These are phyloP conservation scores for Syncephalis plumigaleata DNA, from an alignment of 371 early-diverging fungal genomes.

Conservation along the genomic window DNA sequence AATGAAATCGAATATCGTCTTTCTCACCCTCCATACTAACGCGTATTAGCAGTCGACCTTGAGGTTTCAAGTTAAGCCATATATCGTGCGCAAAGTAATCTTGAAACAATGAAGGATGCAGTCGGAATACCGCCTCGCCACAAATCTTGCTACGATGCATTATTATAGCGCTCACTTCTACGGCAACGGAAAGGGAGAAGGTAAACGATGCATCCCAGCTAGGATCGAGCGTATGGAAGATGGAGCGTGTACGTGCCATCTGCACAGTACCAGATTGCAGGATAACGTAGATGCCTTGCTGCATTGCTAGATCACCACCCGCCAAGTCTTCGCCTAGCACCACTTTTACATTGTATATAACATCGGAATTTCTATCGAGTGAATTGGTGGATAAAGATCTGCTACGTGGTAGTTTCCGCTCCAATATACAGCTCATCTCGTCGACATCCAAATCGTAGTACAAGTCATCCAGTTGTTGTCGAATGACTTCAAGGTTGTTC, in stretches of 20 bases:
- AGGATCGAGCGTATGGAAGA: constrained; percentile 59
- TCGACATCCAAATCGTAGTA: constrained; percentile 48
- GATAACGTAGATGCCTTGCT: constrained; percentile 55
- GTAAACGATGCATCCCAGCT: constrained; percentile 87
- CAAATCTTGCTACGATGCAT: constrained; percentile 63
- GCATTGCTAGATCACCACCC: constrained; percentile 27
- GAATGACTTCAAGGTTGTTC: constrained; percentile 46
- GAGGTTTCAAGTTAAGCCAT: constrained; percentile 63
- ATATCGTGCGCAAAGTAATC: constrained; percentile 69
- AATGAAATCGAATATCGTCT: constrained; percentile 86
- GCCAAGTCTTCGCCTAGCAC: constrained; percentile 31
- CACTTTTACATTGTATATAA: constrained; percentile 19
- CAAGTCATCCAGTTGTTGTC: constrained; percentile 32
- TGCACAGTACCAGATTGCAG: constrained; percentile 30
- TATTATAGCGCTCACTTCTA: constrained; percentile 45
- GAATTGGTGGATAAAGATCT: not conserved
- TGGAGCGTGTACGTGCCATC: constrained; percentile 38
- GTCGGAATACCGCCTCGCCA: constrained; percentile 43
- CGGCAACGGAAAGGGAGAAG: constrained; percentile 36
- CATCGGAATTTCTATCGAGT: not conserved
- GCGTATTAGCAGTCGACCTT: constrained; percentile 62
- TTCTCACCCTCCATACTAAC: constrained; percentile 81
- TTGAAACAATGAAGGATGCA: constrained; percentile 36
- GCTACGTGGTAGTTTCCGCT: not conserved
- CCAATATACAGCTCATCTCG: constrained; percentile 13